A percentile compares a stretch with the other conserved stretches of the same genome.
phyloP scores from a whole-genome alignment of 495 filamentous ascomycete genomes.

The Apiosordaria backusii region DNA sequence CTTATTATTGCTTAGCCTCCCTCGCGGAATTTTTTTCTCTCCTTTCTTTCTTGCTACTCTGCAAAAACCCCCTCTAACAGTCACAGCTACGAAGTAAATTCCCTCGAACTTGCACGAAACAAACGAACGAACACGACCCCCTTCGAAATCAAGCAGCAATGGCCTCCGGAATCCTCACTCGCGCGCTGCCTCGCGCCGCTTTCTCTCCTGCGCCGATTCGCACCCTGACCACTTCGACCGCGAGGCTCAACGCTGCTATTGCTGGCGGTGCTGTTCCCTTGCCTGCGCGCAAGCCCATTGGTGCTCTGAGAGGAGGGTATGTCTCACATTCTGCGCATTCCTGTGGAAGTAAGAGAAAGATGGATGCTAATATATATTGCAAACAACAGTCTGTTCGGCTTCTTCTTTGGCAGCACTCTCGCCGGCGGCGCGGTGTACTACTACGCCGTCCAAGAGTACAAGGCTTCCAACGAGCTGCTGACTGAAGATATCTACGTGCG shows the following conservation, averaged over 20 bases:
- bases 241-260: slow-evolving; percentile 36
- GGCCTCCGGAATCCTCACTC: slow-evolving; percentile 46
- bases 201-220: slow-evolving; percentile 28
- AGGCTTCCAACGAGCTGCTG: slow-evolving; percentile 87
- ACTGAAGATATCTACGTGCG: slow-evolving; percentile 95
- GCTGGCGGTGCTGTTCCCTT: slow-evolving; percentile 41
- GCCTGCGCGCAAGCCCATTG: slow-evolving; percentile 75
- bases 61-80: slow-evolving; percentile 1
- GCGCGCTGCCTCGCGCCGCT: slow-evolving; percentile 23
- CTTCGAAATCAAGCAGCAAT: slow-evolving; percentile 30
- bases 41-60: background rate
- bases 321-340: slow-evolving; percentile 30
- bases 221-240: slow-evolving; percentile 46
- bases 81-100: background rate
- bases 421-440: slow-evolving; percentile 81
- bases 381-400: slow-evolving; percentile 74
- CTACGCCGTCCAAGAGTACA: slow-evolving; percentile 89
- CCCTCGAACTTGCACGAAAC: background rate
- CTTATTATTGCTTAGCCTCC: background rate
- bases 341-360: background rate
- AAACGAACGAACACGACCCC: slow-evolving; percentile 5
- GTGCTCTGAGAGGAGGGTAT: slow-evolving; percentile 90
- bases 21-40: slow-evolving; percentile 1
- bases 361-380: slow-evolving; percentile 4
- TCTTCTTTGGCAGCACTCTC: slow-evolving; percentile 79